Percentiles rank a stretch among this genome's conserved stretches.
Conservation (phyloP, 345 rosid genomes). For the Acer yangbiense region DNA sequence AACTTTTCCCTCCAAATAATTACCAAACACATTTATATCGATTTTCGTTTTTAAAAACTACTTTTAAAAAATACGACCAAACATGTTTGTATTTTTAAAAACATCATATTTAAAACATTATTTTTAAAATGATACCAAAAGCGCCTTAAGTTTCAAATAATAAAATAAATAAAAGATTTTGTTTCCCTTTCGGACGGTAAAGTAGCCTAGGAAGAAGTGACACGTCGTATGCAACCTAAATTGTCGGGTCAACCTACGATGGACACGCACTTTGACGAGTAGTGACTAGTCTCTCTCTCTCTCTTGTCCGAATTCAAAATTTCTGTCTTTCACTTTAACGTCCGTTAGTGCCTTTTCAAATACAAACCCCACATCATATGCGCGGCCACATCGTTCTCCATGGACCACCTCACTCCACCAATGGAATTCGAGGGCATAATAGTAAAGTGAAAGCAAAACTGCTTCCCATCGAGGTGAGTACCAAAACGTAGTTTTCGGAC, state of each 20-base stretch:
- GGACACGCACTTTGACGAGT: neutral
- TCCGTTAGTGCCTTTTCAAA: neutral
- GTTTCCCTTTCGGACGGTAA: too few relatives aligned
- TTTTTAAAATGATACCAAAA: too few relatives aligned
- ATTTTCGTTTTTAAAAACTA: too few relatives aligned
- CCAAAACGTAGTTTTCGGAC: neutral
- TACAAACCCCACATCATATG: neutral
- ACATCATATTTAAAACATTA: too few relatives aligned
- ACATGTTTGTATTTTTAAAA: too few relatives aligned
- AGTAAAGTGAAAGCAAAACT: neutral
- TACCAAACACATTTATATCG: too few relatives aligned
- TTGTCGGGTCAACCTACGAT: neutral
- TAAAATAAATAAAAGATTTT: too few relatives aligned
- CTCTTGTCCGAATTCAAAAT: neutral
- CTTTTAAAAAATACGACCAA: too few relatives aligned
- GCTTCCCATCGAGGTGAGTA: neutral
- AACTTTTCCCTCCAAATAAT: too few relatives aligned
- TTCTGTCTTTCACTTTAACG: constrained; percentile 3
- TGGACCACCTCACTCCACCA: neutral
- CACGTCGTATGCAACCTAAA: neutral
- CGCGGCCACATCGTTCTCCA: neutral
- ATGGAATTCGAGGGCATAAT: neutral
- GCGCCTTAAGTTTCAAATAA: too few relatives aligned
- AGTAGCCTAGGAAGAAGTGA: neutral
- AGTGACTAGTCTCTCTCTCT: too few relatives aligned